Evolutionary conservation across 176 grass and related monocot genomes (phyloP).

Genomic region (Oryza nivara): DNA sequence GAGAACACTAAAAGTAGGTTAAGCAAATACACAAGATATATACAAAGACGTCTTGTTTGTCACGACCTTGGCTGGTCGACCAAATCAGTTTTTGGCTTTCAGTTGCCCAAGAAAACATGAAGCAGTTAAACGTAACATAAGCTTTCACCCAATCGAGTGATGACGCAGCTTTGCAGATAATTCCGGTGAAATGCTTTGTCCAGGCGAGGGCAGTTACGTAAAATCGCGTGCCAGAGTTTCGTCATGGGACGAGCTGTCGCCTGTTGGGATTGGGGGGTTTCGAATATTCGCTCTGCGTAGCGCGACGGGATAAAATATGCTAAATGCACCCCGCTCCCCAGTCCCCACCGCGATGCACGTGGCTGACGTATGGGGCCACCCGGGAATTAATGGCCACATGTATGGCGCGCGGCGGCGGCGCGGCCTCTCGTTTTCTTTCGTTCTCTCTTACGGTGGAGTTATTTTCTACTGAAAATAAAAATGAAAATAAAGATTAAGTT

Average conservation of each 20-base stretch:
- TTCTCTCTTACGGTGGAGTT: neutral
- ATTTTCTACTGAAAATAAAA: no score
- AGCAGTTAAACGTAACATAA: neutral
- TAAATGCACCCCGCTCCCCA: neutral
- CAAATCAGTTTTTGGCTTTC: no score
- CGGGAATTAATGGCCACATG: slow-evolving; percentile 25
- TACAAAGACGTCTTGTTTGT: neutral
- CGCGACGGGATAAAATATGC: neutral
- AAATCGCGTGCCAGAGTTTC: neutral
- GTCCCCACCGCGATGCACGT: accelerated
- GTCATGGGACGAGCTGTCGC: slow-evolving; percentile 7
- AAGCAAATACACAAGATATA: neutral
- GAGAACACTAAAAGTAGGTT: no score
- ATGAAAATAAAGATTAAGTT: no score
- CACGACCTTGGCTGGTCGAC: neutral
- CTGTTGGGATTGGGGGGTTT: slow-evolving; percentile 16
- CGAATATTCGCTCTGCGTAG: slow-evolving; percentile 44
- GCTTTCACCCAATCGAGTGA: neutral
- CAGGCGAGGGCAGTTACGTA: slow-evolving; percentile 23
- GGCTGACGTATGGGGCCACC: slow-evolving; percentile 37
- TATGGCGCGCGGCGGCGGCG: slow-evolving; percentile 25
- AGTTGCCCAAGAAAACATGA: neutral
- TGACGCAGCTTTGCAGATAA: neutral
- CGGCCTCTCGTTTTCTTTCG: neutral
- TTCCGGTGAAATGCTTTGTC: neutral